Base-by-base conservation (phyloP, 2,329 filamentous ascomycete genomes). In the Calycina herbarum region DNA sequence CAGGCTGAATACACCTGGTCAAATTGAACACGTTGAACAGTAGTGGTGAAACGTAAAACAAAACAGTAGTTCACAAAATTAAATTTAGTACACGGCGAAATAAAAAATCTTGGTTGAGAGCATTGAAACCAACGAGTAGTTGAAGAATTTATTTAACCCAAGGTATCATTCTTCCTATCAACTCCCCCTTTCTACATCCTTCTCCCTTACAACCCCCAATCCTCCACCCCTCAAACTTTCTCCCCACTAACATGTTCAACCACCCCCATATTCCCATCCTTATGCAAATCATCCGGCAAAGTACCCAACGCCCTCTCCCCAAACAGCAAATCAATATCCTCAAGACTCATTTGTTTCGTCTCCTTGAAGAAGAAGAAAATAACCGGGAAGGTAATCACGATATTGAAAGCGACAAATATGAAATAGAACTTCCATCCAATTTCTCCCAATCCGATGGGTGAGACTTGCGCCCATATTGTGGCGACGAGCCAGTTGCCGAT, bases 401-500 rank as follows among this genome's bases (percentile, higher is more conserved):
- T 60, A 57, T 73, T 69, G 31, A 66, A 73, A n/a, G 69, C 71
- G 24, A 83, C 82, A 64, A 86, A 87, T 17, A 87, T 78, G 66
- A 87, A 83, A 75, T 86, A 87, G 67, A 83, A 87, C 69, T 78
- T 81, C 79, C 83, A 86, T 0, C 78, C 78, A 31, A 86, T 80
- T 1, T 79, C 72, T 0, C 75, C 78, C 1, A 83, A 73, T 0
- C 81, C 85, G 63, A 82, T 82, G 0, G 85, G 86, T 2, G 81
- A 83, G 3, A 87, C 81, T 71, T 89, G 86, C 7, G 81, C 82
- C 79, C 85, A 88, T 33, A 88, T 78, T 0, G 85, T 86, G 35
- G 82, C 82, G 17, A 87, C 83, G 3, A 85, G 77, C 85, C 84
- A 87, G 69, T 86, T 87, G 1, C 84, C 84, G 57, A 87, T 79